phyloP scores from a whole-genome alignment of 345 rosid species.

The Corchorus capsularis region DNA sequence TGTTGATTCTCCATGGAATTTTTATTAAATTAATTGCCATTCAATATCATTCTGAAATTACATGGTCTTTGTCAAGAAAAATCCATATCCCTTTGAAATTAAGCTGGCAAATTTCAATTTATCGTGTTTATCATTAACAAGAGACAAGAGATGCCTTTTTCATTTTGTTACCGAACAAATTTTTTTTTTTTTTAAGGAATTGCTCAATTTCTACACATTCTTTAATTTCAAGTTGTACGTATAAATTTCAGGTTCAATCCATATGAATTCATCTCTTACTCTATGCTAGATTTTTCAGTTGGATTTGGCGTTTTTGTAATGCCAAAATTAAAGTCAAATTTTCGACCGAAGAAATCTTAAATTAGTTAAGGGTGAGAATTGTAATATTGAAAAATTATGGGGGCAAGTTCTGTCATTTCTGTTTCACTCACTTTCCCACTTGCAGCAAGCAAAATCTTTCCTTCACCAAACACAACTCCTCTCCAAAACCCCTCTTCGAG shows the following conservation, averaged over 20 bases:
- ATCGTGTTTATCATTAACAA: no score
- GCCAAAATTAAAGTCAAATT: neutral
- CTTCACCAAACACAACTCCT: constrained; percentile 4
- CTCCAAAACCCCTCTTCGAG: neutral
- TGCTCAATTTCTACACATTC: neutral
- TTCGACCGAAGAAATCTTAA: no score
- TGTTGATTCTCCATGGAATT: no score
- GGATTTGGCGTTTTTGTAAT: neutral
- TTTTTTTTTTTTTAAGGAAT: no score
- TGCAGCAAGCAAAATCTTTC: constrained; percentile 15
- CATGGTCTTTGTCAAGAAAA: no score
- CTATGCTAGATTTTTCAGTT: neutral
- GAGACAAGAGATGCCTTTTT: no score
- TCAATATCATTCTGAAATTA: no score
- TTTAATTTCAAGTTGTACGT: neutral
- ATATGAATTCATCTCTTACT: neutral
- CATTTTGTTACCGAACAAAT: no score
- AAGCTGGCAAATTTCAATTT: no score
- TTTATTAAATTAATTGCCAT: no score
- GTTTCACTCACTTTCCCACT: neutral
- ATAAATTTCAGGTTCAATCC: neutral
- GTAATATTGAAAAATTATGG: neutral
- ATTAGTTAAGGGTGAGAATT: neutral
- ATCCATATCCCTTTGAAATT: no score
- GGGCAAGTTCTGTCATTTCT: neutral